These are phyloP conservation scores for Triangularia setosa DNA, from an alignment of 2,329 filamentous ascomycete species.

Conservation along the genomic window DNA sequence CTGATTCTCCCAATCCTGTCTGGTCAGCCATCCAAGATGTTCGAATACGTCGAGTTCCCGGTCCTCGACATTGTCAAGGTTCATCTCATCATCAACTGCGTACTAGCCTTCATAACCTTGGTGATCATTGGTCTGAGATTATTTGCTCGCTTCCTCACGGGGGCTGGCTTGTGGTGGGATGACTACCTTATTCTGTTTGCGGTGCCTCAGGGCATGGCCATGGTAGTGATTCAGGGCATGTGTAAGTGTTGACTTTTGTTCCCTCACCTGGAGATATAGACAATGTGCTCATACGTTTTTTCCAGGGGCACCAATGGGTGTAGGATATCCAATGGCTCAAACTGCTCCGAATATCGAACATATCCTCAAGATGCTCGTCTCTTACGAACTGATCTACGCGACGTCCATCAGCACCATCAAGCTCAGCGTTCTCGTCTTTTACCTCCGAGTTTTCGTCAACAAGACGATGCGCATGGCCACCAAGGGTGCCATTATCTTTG, in stretches of 20 bases:
- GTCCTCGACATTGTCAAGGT: constrained; percentile 23
- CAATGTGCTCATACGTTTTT: not conserved
- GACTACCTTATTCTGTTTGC: constrained; percentile 36
- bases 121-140: constrained; percentile 28
- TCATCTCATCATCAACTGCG: constrained; percentile 28
- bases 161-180: constrained; percentile 34
- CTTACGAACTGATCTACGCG: constrained; percentile 37
- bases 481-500: constrained; percentile 27
- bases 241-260: constrained; percentile 26
- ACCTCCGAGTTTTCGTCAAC: constrained; percentile 40
- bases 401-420: constrained; percentile 36
- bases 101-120: constrained; percentile 24
- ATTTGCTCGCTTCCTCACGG: constrained; percentile 25
- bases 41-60: constrained; percentile 20
- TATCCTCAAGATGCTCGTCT: constrained; percentile 34
- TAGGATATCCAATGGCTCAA: constrained; percentile 26
- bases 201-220: constrained; percentile 30
- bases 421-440: constrained; percentile 40
- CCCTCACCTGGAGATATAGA: not conserved
- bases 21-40: not conserved
- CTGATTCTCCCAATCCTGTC: not conserved
- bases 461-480: constrained; percentile 30
- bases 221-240: constrained; percentile 31
- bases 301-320: constrained; percentile 25
- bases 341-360: constrained; percentile 25